A percentile compares a stretch with the other conserved stretches of the same genome.
Conservation (phyloP, 352 stramenopile species). For the Globisporangium acanthophoron region DNA sequence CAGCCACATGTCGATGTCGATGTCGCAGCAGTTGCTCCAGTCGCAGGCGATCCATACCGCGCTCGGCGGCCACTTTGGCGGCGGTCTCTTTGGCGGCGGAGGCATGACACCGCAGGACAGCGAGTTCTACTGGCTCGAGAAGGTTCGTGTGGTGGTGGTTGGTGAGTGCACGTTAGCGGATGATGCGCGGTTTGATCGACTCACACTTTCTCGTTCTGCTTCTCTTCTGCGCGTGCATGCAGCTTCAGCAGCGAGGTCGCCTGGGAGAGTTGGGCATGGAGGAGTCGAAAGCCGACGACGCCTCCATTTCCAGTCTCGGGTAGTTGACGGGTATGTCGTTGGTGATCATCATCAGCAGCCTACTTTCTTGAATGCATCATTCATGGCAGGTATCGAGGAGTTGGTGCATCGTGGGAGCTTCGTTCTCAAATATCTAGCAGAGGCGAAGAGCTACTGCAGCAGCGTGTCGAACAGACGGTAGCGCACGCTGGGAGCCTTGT, state of each 20-base stretch:
- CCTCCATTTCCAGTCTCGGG: conserved; percentile 46
- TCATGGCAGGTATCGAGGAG: background rate
- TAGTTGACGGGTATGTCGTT: background rate
- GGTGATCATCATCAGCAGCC: background rate
- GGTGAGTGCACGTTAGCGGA: background rate
- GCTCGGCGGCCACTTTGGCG: conserved; percentile 24
- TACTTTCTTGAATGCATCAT: background rate
- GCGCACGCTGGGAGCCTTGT: conserved; percentile 25
- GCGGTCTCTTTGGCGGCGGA: conserved; percentile 25
- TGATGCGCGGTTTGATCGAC: background rate
- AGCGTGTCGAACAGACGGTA: conserved; percentile 71
- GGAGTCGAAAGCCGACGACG: conserved; percentile 31
- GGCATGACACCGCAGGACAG: conserved; percentile 59
- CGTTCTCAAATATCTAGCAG: background rate
- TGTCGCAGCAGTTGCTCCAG: conserved; percentile 86
- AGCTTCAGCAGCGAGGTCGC: conserved; percentile 64
- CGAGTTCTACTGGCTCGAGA: conserved; percentile 88
- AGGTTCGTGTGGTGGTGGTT: conserved; percentile 31
- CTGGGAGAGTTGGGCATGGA: conserved; percentile 36
- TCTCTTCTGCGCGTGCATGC: conserved; percentile 9
- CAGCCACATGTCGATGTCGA: conserved; percentile 50
- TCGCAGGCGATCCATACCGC: conserved; percentile 80
- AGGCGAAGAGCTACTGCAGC: conserved; percentile 17
- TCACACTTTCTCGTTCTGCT: conserved; percentile 7
- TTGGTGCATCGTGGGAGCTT: background rate